Conservation (phyloP, 768 basidiomycete genomes). For the Kwoniella dendrophila region DNA sequence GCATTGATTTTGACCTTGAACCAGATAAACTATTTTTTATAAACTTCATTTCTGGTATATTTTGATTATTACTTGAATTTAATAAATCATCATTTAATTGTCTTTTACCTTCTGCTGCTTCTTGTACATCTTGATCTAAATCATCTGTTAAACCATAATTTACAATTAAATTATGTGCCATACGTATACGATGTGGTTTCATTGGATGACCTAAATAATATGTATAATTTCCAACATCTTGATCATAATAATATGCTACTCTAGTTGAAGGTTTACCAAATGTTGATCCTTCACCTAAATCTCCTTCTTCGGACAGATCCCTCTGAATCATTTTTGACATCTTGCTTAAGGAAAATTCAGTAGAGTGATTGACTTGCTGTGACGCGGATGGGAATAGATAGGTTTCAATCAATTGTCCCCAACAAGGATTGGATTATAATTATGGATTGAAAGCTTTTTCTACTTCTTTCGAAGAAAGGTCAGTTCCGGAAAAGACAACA, state of each 20-base stretch:
- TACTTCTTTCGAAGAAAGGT: too few species aligned
- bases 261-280: conserved; percentile 27
- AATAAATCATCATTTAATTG: conserved; percentile 24
- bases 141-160: conserved; percentile 91
- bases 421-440: too few species aligned
- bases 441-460: too few species aligned
- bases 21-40: conserved; percentile 27
- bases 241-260: conserved; percentile 49
- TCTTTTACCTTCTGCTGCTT: conserved; percentile 26
- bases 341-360: too few species aligned
- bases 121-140: conserved; percentile 31
- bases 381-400: too few species aligned
- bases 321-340: too few species aligned
- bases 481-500: too few species aligned
- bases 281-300: too few species aligned
- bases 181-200: conserved; percentile 93
- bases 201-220: conserved; percentile 89
- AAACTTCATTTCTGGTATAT: conserved; percentile 18
- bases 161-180: conserved; percentile 87
- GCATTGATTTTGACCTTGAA: conserved; percentile 62
- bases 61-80: not conserved
- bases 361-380: too few species aligned
- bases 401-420: too few species aligned
- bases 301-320: too few species aligned
- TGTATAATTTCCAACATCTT: conserved; percentile 67